Evolutionary conservation across 2,329 filamentous ascomycete genomes (phyloP), one percentile per base, ranked within the genome.

Genomic region (Hymenoscyphus salicellus): DNA sequence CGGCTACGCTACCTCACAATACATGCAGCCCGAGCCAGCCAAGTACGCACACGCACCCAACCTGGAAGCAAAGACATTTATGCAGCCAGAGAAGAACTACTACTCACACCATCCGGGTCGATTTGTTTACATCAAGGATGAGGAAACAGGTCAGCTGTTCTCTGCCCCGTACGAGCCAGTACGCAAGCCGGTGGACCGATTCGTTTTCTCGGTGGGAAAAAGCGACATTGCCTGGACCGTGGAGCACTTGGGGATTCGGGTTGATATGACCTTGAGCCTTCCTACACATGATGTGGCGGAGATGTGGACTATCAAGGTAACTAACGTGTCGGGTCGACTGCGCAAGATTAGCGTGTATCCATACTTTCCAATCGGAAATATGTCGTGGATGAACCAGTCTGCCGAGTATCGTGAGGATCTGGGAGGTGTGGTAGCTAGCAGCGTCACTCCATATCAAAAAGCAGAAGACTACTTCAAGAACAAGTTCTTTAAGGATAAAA

Each of bases 331-430:
- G 0, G 73, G 72, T 30, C 77, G 78, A 3, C 73, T 77, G 5
- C 79, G 83, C 16, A 80, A 77, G 56, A 72, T 85, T 66, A 83
- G 82, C 72, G 74, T 85, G 33, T 84, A 83, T 65, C 83, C 84
- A 0, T 85, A 85, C 69, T 86, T 86, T 73, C 80, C 82, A 41
- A 79, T 85, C 61, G 83, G 83, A n/a, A 84, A 84, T 75, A 85
- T 84, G 82, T 85, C 83, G 16, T 86, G 83, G 83, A 86, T 86
- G 83, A 86, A 84, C 72, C 84, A 85, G 72, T 82, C 82, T 36
- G 83, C 80, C 41, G 80, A 83, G 67, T 85, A 82, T 77, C 78
- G 79, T 26, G 63, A 75, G 5, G 80, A 83, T 10, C 76, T 84
- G 23, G 76, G 77, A 26, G 83, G 81, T 28, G 77, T 86, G 14